Conservation (phyloP, 2,329 filamentous ascomycete genomes). For the Triangularia setosa region DNA sequence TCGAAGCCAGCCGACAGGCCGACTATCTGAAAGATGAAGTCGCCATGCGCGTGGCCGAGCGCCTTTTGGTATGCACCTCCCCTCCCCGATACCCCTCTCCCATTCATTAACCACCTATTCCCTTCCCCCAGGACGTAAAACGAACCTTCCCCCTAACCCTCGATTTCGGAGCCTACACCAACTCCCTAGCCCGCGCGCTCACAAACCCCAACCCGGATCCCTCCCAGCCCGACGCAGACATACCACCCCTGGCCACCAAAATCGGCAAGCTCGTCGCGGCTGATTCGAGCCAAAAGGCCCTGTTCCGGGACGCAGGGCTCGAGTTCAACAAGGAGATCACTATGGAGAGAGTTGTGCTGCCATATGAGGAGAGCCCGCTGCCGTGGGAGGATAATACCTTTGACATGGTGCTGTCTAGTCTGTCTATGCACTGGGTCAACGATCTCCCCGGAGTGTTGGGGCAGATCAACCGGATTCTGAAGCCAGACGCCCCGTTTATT, state of each 20-base stretch:
- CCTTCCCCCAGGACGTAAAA: slow-evolving; percentile 71
- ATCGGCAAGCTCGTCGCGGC: slow-evolving; percentile 74
- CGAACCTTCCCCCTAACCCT: slow-evolving; percentile 79
- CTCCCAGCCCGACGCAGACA: slow-evolving; percentile 50
- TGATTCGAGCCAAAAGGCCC: slow-evolving; percentile 72
- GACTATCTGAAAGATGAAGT: slow-evolving; percentile 96
- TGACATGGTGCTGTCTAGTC: slow-evolving; percentile 83
- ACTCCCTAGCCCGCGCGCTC: slow-evolving; percentile 84
- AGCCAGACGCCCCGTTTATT: slow-evolving; percentile 87
- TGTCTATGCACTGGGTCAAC: slow-evolving; percentile 96
- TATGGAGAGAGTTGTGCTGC: slow-evolving; percentile 71
- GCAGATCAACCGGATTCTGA: slow-evolving; percentile 81
- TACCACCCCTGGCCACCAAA: slow-evolving; percentile 64
- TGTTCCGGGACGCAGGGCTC: slow-evolving; percentile 73
- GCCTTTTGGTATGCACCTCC: slow-evolving; percentile 61
- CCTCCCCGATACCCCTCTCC: not conserved
- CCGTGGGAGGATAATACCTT: slow-evolving; percentile 75
- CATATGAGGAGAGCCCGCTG: slow-evolving; percentile 63
- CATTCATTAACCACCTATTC: not conserved
- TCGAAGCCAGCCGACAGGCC: slow-evolving; percentile 68
- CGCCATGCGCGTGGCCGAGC: slow-evolving; percentile 76
- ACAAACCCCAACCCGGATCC: slow-evolving; percentile 64
- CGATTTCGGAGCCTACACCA: slow-evolving; percentile 92
- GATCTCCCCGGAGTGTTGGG: slow-evolving; percentile 81
- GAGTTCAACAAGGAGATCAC: slow-evolving; percentile 71